Base-by-base conservation (phyloP, 2,329 filamentous ascomycete species). In the Ophiostoma piceae region DNA sequence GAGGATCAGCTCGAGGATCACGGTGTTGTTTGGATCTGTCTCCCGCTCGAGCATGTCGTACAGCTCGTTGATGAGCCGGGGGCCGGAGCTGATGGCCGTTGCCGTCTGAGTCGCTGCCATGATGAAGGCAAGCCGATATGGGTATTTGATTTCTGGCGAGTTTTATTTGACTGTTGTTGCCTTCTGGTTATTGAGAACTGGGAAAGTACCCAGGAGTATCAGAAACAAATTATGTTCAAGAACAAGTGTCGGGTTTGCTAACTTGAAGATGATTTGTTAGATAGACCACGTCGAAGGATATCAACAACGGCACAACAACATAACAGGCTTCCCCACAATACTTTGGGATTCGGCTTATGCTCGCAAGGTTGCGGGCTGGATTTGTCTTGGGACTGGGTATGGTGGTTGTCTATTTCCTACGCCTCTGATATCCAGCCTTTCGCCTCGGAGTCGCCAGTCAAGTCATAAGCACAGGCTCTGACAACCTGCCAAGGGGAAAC, bases 41-140 rank as follows among this genome's bases (percentile, higher is more conserved):
- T 71, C 67, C 4, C 37, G 60, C 26, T 73, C 72, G 2, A 73
- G 68, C 16, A 68, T 43, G 29, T 72, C 73, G 19, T 74, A 74
- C 26, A 74, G 68, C 51, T 74, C 72, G 35, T 68, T 54, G 57
- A 74, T 57, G 41, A 72, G 67, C 26, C 57, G 51, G n/a, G 65
- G 71, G 26, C 57, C 7, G 12, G 22, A 29, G 57, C 57, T 19
- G 26, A 32, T 32, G 57, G 57, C 57, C 12, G 57, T 8, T n/a
- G 57, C 57, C 22, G 26, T 37, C 26, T 19, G 29, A 29, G 65
- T 57, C 12, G 32, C 35, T 22, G 66, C 37, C 22, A 37, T 67
- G 39, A 37, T 60, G 22, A 5, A 12, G 51, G 43, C 43, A 47
- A n/a, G 43, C 2, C 16, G 19, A n/a, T 7, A 16, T 7, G 19